These are phyloP conservation scores for Melanopsichium pennsylvanicum DNA, from an alignment of 1,284 basidiomycete species.

Conservation along the genomic window DNA sequence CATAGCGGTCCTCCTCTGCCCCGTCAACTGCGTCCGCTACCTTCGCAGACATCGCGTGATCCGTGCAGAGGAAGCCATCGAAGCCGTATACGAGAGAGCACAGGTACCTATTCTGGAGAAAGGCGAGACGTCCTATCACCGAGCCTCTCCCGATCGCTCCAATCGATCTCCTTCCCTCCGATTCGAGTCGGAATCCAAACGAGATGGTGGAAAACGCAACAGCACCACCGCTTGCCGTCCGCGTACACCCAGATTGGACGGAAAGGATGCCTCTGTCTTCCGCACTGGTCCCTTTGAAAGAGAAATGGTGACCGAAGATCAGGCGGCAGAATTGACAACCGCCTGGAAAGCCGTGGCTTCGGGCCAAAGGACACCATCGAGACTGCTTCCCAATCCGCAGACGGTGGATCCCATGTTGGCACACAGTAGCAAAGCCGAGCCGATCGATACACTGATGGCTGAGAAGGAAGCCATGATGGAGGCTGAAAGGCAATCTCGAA, in stretches of 20 bases:
- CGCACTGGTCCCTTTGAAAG: constrained; percentile 1
- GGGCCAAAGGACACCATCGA: constrained; percentile 21
- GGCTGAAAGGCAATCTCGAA: constrained; percentile 31
- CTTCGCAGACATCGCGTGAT: constrained; percentile 9
- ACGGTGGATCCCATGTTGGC: constrained; percentile 50
- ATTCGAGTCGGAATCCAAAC: constrained; percentile 6
- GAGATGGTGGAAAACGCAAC: constrained; percentile 15
- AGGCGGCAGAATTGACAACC: constrained; percentile 27
- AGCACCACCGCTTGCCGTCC: constrained; percentile 4
- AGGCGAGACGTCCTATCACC: neutral
- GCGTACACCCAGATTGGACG: constrained; percentile 22
- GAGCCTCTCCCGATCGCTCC: neutral
- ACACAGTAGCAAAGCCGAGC: constrained; percentile 37
- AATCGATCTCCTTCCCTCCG: constrained; percentile 18
- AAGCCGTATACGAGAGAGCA: constrained; percentile 22
- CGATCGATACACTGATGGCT: constrained; percentile 29
- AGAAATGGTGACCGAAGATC: constrained; percentile 50
- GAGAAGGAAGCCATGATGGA: constrained; percentile 39
- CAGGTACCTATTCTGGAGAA: constrained; percentile 38
- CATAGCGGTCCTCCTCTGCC: constrained; percentile 22
- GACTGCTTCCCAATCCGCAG: constrained; percentile 55
- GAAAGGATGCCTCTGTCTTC: constrained; percentile 1
- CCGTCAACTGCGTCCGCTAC: constrained; percentile 31
- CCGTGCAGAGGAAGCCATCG: constrained; percentile 15
- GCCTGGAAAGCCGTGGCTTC: constrained; percentile 21